Conservation (phyloP, 768 basidiomycete species). For the Phanerodontia chrysosporium region DNA sequence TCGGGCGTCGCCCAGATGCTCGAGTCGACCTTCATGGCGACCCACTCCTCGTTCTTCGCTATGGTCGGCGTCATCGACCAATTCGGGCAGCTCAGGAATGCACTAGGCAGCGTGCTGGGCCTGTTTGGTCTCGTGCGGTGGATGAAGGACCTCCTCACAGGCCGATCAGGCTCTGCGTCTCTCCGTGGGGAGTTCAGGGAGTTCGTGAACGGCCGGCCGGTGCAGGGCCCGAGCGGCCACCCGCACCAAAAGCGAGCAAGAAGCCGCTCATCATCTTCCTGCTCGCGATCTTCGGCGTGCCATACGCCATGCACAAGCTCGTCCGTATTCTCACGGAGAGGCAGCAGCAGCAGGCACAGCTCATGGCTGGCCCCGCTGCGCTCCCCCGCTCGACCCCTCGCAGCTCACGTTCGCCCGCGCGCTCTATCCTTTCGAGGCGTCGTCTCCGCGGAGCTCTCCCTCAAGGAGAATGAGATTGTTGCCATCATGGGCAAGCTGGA, state of each 20-base stretch:
- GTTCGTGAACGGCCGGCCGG: slow-evolving; percentile 64
- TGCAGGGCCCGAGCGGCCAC: slow-evolving; percentile 41
- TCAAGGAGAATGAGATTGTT: slow-evolving; percentile 90
- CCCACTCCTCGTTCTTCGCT: slow-evolving; percentile 91
- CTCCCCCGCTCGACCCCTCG: slow-evolving; percentile 73
- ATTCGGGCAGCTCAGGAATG: slow-evolving; percentile 85
- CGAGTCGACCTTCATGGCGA: slow-evolving; percentile 96
- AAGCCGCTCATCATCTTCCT: slow-evolving; percentile 94
- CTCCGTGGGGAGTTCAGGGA: slow-evolving; percentile 69
- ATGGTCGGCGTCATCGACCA: slow-evolving; percentile 98
- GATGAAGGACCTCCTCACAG: slow-evolving; percentile 63
- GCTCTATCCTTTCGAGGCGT: slow-evolving; percentile 70
- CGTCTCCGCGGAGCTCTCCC: slow-evolving; percentile 70
- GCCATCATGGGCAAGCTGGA: slow-evolving; percentile 84
- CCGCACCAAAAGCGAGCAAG: slow-evolving; percentile 63
- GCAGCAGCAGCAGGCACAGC: slow-evolving; percentile 31
- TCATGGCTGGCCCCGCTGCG: slow-evolving; percentile 32
- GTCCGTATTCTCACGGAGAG: slow-evolving; percentile 72
- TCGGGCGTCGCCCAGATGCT: slow-evolving; percentile 95
- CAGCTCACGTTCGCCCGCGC: slow-evolving; percentile 82
- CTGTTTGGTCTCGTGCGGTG: slow-evolving; percentile 87
- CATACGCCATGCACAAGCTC: slow-evolving; percentile 89
- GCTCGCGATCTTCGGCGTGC: slow-evolving; percentile 88
- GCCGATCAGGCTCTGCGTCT: slow-evolving; percentile 33
- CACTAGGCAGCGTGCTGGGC: slow-evolving; percentile 89